Conservation (phyloP, 2,329 filamentous ascomycete genomes). For the Didymella exigua region DNA sequence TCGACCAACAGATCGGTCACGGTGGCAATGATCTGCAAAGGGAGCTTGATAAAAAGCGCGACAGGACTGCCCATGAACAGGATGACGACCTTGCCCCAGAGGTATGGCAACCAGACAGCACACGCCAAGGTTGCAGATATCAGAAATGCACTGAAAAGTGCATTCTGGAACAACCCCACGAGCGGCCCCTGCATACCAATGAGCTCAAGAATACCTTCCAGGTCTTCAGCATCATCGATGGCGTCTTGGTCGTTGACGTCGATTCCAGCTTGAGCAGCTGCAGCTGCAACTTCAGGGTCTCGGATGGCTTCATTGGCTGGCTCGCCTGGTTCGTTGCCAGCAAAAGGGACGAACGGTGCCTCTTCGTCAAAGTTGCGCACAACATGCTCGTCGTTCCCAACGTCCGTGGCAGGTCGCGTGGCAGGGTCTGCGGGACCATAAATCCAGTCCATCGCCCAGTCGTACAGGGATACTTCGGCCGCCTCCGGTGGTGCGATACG, state of each 20-base stretch:
- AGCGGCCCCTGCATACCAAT: constrained; percentile 96
- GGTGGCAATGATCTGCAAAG: constrained; percentile 73
- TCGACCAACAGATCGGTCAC: constrained; percentile 83
- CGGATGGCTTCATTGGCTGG: constrained; percentile 41
- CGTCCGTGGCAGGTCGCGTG: constrained; percentile 35
- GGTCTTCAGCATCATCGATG: constrained; percentile 84
- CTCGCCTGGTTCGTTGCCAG: constrained; percentile 46
- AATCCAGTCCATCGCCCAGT: constrained; percentile 53
- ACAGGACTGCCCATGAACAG: constrained; percentile 80
- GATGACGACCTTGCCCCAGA: constrained; percentile 83
- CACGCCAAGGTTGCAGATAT: constrained; percentile 82
- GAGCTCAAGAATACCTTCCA: constrained; percentile 94
- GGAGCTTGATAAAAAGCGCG: constrained; percentile 67
- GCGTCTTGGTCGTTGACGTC: constrained; percentile 73
- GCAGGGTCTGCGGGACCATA: constrained; percentile 53
- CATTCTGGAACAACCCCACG: constrained; percentile 88
- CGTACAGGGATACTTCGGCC: constrained; percentile 26
- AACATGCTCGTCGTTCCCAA: constrained; percentile 62
- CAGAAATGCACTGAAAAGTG: constrained; percentile 88
- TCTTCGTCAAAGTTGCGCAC: constrained; percentile 65
- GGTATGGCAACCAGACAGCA: constrained; percentile 89
- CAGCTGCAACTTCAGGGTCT: constrained; percentile 66
- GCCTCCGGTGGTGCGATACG: constrained; percentile 15
- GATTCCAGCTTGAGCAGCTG: constrained; percentile 69
- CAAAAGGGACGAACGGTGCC: constrained; percentile 64